These are phyloP conservation scores for Begonia peltatifolia DNA, from an alignment of 306 rosid species.

Conservation along the genomic window DNA sequence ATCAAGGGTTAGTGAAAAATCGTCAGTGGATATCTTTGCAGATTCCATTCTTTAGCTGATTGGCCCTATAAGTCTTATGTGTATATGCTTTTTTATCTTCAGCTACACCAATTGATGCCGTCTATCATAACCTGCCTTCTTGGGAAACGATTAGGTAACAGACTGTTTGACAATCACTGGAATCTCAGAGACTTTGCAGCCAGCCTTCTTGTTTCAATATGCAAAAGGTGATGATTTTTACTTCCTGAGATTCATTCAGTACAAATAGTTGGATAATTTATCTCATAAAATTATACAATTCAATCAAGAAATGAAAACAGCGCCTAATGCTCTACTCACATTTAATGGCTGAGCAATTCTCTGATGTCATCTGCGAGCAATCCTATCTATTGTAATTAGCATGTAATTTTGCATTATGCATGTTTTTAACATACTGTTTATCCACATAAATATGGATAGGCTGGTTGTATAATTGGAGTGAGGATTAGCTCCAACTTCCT, in stretches of 20 bases:
- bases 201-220: constrained; percentile 60
- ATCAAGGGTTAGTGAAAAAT: background rate
- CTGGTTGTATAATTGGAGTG: too few species aligned
- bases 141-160: constrained; percentile 68
- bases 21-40: background rate
- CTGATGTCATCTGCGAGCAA: too few species aligned
- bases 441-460: too few species aligned
- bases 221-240: constrained; percentile 57
- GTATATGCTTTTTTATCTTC: constrained; percentile 18
- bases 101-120: constrained; percentile 95
- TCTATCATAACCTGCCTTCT: constrained; percentile 76
- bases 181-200: constrained; percentile 79
- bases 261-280: too few species aligned
- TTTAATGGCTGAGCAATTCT: too few species aligned
- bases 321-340: too few species aligned
- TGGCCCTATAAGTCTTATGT: constrained; percentile 11
- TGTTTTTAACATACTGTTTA: too few species aligned
- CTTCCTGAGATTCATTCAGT: background rate
- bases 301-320: too few species aligned
- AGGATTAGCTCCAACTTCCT: too few species aligned
- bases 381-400: too few species aligned
- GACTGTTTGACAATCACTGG: constrained; percentile 78
- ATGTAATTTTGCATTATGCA: too few species aligned
- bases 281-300: too few species aligned
- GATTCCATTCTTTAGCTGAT: background rate